Evolutionary conservation across 768 basidiomycete species (phyloP).

Genomic region (Pleurotus citrinopileatus): DNA sequence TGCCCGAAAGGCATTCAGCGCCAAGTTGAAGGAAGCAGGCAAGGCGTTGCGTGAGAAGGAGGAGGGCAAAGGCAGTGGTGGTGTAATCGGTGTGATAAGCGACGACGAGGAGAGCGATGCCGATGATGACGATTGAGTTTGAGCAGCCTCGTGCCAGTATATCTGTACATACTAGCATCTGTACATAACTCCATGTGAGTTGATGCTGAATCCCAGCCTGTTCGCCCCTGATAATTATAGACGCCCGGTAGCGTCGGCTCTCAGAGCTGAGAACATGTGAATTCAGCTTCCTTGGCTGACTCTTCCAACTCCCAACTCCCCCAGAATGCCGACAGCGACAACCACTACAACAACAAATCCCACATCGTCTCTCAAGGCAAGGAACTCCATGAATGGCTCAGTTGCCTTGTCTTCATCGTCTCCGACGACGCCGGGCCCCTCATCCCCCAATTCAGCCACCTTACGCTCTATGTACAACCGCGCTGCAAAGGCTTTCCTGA

Average conservation of each 20-base stretch:
- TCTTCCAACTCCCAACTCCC: constrained; percentile 6
- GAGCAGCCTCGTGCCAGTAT: too few species aligned
- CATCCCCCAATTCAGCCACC: constrained; percentile 40
- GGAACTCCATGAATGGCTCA: constrained; percentile 13
- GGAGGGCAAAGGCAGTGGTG: constrained; percentile 34
- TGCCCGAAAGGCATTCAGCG: constrained; percentile 78
- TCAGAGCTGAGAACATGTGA: too few species aligned
- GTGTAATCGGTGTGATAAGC: constrained; percentile 64
- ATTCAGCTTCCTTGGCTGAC: background rate
- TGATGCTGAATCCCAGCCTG: too few species aligned
- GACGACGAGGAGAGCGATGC: constrained; percentile 74
- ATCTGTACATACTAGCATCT: background rate
- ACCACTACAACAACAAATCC: constrained; percentile 30
- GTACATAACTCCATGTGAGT: too few species aligned
- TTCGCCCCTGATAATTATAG: too few species aligned
- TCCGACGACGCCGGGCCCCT: constrained; percentile 17
- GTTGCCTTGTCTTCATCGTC: constrained; percentile 12
- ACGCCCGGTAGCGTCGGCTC: too few species aligned
- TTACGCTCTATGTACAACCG: constrained; percentile 73
- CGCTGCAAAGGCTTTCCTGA: constrained; percentile 77
- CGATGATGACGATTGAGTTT: constrained; percentile 33
- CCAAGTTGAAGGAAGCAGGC: constrained; percentile 74
- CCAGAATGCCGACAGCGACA: constrained; percentile 51
- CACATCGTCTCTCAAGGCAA: constrained; percentile 32
- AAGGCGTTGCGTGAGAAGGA: constrained; percentile 54